Evolutionary conservation across 1,284 basidiomycete genomes (phyloP), one percentile per base, ranked within the genome.

Genomic region (Trichosporon inkin): DNA sequence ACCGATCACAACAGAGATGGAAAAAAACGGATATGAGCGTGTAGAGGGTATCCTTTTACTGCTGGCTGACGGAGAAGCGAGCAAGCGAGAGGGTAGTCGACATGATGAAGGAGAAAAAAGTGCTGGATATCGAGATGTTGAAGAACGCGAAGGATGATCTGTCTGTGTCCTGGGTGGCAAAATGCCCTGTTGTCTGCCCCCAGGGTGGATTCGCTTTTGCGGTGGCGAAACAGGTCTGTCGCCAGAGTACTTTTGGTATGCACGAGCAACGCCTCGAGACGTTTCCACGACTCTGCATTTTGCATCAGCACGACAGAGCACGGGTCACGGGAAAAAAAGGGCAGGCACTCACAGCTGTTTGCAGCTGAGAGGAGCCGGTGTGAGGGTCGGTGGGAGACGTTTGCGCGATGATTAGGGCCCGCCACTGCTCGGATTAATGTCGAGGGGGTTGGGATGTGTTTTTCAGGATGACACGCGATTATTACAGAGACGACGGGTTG

Each of bases 1-100:
- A 49, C 44, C 44, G 44, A 49, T 49, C 24, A 32, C 44, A 28
- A 49, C 24, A 49, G 22, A 49, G 44, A 49, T 32, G 8, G 28
- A 28, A 49, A 49, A 22, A 24, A 24, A 22, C 24, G 28, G 44
- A n/a, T 49, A 49, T 49, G 44, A 49, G 44, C 22, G 44, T 24
- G 41, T 28, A 49, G 44, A 28, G 44, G 44, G 44, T 49, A 49
- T 49, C 44, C 44, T 49, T 49, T 49, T 49, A 49, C 44, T 49
- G 44, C 44, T 49, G 44, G 44, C 44, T 49, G 44, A 19, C 16
- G 44, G 28, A 24, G 44, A 32, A 28, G 44, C 44, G 14, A 49
- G 44, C 44, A 32, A 32, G 16, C 22, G 24, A 16, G 44, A 49
- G 44, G 44, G 44, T 32, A 28, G 22, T 28, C 44, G 44, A 49